phyloP scores from a whole-genome alignment of 148 eudicot species.

The Chenopodium quinoa region DNA sequence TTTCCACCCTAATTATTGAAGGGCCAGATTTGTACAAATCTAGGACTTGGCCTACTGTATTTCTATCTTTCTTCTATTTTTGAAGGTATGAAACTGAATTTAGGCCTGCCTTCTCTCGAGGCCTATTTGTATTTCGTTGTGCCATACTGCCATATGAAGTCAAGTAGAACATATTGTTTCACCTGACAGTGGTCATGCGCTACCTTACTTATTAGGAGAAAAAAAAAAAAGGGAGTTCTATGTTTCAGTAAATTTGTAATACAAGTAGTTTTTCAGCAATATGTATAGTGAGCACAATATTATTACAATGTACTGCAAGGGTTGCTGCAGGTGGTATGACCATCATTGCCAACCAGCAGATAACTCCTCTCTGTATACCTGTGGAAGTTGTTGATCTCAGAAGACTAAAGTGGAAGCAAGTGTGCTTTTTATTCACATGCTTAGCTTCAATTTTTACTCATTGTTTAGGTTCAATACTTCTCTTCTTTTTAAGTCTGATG shows the following conservation, averaged over 20 bases:
- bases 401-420: neutral
- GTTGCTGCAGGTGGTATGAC: constrained; percentile 3
- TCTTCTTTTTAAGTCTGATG: neutral
- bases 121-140: constrained; percentile 15
- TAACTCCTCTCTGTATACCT: neutral
- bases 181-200: constrained; percentile 7
- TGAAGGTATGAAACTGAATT: neutral
- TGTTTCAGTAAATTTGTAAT: constrained; percentile 4
- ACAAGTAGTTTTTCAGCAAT: neutral
- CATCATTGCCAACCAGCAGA: constrained; percentile 8
- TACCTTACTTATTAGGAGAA: constrained; percentile 9
- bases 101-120: neutral
- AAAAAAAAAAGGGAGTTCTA: neutral
- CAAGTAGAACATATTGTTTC: constrained; percentile 16
- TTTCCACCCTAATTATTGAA: neutral
- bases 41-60: neutral
- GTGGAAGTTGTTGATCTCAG: neutral
- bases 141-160: constrained; percentile 2
- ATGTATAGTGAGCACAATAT: neutral
- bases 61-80: neutral
- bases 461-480: neutral
- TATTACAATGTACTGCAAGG: constrained; percentile 12
- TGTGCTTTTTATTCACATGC: neutral
- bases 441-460: neutral
- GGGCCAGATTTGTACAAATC: constrained; percentile 27